Conservation (phyloP, 2,329 filamentous ascomycete species). For the Coleophoma crateriformis region DNA sequence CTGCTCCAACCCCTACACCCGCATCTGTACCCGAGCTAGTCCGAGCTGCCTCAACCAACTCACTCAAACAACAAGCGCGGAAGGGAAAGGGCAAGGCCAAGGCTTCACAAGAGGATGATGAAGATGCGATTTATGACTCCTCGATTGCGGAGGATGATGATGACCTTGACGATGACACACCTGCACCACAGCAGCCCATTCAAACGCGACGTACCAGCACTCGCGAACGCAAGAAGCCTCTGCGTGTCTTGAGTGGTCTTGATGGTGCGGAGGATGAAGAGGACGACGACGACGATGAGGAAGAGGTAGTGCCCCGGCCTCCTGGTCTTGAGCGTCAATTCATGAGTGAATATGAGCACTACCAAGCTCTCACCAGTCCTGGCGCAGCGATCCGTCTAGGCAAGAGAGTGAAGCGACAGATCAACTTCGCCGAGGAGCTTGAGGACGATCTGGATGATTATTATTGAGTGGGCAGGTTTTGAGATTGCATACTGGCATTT, state of each 20-base stretch:
- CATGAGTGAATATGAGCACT: constrained; percentile 23
- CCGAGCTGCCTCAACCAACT: neutral
- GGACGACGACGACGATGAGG: constrained; percentile 11
- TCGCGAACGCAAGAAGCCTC: constrained; percentile 12
- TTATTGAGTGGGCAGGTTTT: too few relatives aligned
- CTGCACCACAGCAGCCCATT: neutral
- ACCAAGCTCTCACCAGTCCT: constrained; percentile 19
- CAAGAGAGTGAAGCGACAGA: constrained; percentile 18
- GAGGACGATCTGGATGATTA: too few relatives aligned
- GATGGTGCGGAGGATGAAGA: constrained; percentile 3
- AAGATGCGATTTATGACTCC: neutral
- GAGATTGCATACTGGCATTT: too few relatives aligned
- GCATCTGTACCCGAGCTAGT: neutral
- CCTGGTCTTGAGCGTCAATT: constrained; percentile 8
- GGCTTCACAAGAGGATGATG: neutral
- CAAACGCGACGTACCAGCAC: constrained; percentile 11
- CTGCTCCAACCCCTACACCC: neutral
- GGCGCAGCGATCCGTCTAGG: constrained; percentile 13
- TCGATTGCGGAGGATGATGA: constrained; percentile 27
- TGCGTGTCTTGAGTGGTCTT: constrained; percentile 7
- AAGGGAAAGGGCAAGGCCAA: neutral
- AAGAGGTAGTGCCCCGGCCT: constrained; percentile 1
- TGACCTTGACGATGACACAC: neutral
- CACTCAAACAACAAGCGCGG: neutral
- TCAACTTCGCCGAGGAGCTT: constrained; percentile 3